Percentiles rank a stretch among this genome's conserved stretches.
phyloP scores from a whole-genome alignment of 257 asterid species.

The Solanum habrochaites region DNA sequence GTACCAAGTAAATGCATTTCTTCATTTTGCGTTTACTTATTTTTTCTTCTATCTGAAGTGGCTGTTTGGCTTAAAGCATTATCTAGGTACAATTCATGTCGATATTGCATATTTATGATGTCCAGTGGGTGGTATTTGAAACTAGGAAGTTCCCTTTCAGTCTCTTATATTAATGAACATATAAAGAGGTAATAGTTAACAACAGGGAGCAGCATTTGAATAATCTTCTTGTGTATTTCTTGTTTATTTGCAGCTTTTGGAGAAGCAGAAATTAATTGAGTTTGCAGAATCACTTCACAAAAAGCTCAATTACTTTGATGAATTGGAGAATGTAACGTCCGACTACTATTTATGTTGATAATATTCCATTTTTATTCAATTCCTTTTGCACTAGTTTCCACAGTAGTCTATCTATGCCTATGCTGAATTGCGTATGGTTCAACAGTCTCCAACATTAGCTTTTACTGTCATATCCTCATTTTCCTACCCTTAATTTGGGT shows the following conservation, averaged over 20 bases:
- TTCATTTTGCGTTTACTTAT: not conserved
- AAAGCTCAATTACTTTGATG: conserved; percentile 97
- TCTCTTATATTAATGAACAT: not conserved
- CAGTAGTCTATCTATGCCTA: not conserved
- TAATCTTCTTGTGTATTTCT: conserved; percentile 2
- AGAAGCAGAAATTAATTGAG: conserved; percentile 85
- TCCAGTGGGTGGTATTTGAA: not conserved
- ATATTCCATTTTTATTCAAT: not conserved
- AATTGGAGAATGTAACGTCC: conserved; percentile 96
- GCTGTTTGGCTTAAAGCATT: not conserved
- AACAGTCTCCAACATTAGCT: not conserved
- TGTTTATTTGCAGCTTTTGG: conserved; percentile 68
- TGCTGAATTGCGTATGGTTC: not conserved
- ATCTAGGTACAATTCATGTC: not conserved
- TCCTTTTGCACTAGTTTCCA: not conserved
- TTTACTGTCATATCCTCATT: not conserved
- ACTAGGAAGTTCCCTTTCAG: not conserved
- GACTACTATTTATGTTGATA: conserved; percentile 14
- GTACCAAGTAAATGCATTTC: not conserved
- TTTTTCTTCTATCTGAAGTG: not conserved
- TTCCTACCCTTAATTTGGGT: not conserved
- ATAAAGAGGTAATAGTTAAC: not conserved
- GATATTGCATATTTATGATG: not conserved
- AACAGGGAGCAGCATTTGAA: not conserved
- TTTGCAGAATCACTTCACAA: conserved; percentile 95